These are phyloP conservation scores for Rhododendron griersonianum DNA, from an alignment of 148 eudicot genomes.

Conservation along the genomic window DNA sequence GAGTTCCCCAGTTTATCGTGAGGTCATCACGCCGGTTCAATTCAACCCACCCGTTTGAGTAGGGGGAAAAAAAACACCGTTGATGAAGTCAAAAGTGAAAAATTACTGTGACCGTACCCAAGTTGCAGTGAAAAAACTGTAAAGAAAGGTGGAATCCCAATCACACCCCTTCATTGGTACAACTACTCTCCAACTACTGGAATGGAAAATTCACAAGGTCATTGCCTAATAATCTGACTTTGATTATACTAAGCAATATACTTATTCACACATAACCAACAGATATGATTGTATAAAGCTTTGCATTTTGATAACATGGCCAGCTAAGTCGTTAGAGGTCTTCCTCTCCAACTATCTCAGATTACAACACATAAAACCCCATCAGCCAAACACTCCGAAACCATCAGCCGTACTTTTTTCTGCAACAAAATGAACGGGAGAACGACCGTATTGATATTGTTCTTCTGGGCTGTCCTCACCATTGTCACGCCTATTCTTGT, in stretches of 20 bases:
- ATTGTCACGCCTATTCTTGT: conserved; percentile 37
- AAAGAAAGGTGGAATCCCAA: neutral
- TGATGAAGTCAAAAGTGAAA: neutral
- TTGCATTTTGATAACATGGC: neutral
- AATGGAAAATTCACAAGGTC: neutral
- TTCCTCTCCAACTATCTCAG: neutral
- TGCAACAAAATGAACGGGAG: conserved; percentile 29
- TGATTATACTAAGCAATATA: neutral
- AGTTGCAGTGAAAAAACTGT: neutral
- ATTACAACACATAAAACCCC: neutral
- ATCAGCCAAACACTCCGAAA: neutral
- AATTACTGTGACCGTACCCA: neutral
- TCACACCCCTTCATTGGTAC: neutral
- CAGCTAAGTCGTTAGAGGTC: conserved; percentile 3
- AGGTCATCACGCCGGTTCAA: neutral
- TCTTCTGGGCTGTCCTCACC: conserved; percentile 18
- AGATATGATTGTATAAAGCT: neutral
- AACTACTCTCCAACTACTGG: neutral
- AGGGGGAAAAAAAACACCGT: neutral
- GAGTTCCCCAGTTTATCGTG: neutral
- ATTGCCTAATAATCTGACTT: neutral
- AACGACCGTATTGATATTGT: neutral
- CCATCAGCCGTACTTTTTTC: neutral
- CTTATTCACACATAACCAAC: neutral
- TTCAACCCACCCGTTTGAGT: neutral